Evolutionary conservation across 2,329 filamentous ascomycete species (phyloP).

Genomic region (Ophiostoma novo-ulmi): DNA sequence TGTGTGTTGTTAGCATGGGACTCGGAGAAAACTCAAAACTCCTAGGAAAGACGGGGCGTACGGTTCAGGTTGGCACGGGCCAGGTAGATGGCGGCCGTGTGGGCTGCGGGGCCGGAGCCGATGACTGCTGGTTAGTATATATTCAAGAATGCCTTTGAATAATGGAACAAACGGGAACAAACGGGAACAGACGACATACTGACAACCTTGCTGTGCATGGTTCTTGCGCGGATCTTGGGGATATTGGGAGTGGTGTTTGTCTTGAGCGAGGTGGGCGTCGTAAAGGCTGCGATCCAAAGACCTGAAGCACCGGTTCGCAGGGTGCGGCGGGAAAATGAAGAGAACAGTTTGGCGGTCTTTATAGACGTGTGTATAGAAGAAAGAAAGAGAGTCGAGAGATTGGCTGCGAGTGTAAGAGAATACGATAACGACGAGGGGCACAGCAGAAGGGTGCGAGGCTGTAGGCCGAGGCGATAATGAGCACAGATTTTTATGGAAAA

Average conservation of each 20-base stretch:
- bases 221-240: slow-evolving; percentile 43
- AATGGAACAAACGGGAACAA: not conserved
- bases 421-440: slow-evolving; percentile 5
- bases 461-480: not conserved
- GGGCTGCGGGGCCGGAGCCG: slow-evolving; percentile 93
- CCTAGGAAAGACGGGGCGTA: slow-evolving; percentile 36
- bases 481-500: slow-evolving; percentile 4
- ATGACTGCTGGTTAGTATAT: slow-evolving; percentile 49
- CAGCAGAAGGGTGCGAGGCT: not conserved
- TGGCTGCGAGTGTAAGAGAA: not conserved
- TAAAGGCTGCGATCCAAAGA: slow-evolving; percentile 66
- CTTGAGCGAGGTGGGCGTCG: slow-evolving; percentile 59
- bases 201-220: slow-evolving; percentile 90
- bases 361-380: not conserved
- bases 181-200: slow-evolving; percentile 48
- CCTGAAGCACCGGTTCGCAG: slow-evolving; percentile 69
- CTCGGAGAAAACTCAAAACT: not conserved
- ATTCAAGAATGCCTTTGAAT: slow-evolving; percentile 18
- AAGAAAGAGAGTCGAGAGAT: too few relatives aligned
- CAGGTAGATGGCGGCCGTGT: slow-evolving; percentile 95
- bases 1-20: slow-evolving; percentile 31
- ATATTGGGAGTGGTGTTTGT: slow-evolving; percentile 38
- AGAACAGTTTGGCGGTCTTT: slow-evolving; percentile 78
- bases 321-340: slow-evolving; percentile 70
- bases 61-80: slow-evolving; percentile 88